Base-by-base conservation (phyloP, 179 eudicot species). In the Vitellaria paradoxa region DNA sequence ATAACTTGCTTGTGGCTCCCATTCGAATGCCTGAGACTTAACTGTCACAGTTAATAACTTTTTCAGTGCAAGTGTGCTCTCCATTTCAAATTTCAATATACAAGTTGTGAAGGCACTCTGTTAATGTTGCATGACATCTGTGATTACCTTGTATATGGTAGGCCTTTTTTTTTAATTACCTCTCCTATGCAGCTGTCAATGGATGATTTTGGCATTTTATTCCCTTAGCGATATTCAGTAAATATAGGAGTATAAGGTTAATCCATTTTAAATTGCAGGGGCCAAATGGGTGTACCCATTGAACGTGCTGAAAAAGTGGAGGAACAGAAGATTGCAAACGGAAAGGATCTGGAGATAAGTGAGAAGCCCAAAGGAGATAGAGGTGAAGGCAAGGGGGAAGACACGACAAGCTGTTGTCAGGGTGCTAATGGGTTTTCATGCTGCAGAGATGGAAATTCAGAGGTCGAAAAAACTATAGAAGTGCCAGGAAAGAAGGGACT, bases 281-380 rank as follows among this genome's bases (percentile, higher is more conserved):
- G 98, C 57, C 93, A 90, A 83, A 93, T 93, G 98, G 94, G 97
- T 40, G 85, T 82, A 76, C 71, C 57, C 64, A 74, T 70, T 40
- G 82, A 89, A 78, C 85, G 72, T 71, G 72, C 86, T 80, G 83
- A 82, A 45, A 81, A 10, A 6, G 73, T 40, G 64, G 72, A 70
- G 9, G 84, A 78, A 76, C 79, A 77, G 77, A 80, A 80, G 72
- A 67, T 73, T 26, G 50, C 80, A 12, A 76, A 82, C 49, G 90
- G 85, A 79, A 79, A 74, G 52, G 62, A 20, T 37, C 18, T 12
- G 45, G 64, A 80, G 59, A 53, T 50, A 37, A 66, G 37, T 26
- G 68, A 79, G 24, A 68, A 77, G 62, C 77, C 85, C 23, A 65
- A 49, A 69, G 87, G 77, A 75, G 74, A 45, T 73, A 84, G 50